Conservation (phyloP, 78 protist species). For the Bigelowiella natans region DNA sequence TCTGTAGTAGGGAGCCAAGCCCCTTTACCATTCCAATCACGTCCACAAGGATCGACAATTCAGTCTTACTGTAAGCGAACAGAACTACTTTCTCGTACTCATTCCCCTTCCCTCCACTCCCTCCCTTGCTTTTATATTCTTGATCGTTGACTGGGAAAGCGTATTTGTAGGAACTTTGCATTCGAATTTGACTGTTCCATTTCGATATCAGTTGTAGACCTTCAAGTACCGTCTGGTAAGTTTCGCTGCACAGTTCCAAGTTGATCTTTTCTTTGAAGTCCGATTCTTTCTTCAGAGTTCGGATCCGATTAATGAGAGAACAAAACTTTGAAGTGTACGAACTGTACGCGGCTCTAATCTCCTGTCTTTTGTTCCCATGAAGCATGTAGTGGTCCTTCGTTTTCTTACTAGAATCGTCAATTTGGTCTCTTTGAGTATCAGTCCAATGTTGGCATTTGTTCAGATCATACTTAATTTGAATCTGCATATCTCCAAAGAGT, state of each 20-base stretch:
- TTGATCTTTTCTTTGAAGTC: neutral
- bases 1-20: neutral
- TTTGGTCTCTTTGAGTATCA: neutral
- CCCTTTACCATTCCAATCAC: constrained; percentile 13
- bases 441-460: neutral
- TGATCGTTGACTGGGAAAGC: neutral
- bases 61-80: neutral
- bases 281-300: neutral
- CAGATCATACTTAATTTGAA: neutral
- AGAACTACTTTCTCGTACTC: neutral
- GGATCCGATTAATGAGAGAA: neutral
- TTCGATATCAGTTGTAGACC: neutral
- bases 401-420: neutral
- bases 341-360: neutral
- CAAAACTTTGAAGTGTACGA: neutral
- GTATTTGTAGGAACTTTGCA: neutral
- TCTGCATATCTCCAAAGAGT: neutral
- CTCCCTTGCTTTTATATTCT: neutral
- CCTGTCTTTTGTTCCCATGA: neutral
- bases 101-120: neutral
- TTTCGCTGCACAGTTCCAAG: neutral
- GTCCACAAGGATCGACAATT: neutral
- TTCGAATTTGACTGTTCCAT: neutral
- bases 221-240: neutral
- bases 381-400: neutral